Conservation (phyloP, 495 filamentous ascomycete species). For the Talaromyces nanjingensis region DNA sequence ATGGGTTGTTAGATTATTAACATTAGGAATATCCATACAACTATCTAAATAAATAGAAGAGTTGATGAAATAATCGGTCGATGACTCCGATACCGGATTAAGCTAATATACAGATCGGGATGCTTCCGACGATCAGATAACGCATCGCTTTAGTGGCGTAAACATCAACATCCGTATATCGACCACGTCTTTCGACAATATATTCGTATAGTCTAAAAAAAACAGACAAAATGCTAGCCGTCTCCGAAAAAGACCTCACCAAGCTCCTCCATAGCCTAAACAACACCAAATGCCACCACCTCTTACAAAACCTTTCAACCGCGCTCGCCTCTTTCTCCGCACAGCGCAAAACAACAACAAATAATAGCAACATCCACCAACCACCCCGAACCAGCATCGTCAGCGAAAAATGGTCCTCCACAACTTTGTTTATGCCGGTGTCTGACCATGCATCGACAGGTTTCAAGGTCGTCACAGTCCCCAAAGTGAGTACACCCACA, state of each 20-base stretch:
- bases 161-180: background rate
- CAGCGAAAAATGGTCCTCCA: conserved; percentile 55
- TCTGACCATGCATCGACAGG: conserved; percentile 48
- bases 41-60: background rate
- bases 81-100: background rate
- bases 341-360: conserved; percentile 15
- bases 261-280: conserved; percentile 29
- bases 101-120: background rate
- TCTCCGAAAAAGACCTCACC: conserved; percentile 33
- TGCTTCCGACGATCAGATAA: background rate
- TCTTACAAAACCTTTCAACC: conserved; percentile 25
- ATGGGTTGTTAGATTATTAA: background rate
- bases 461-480: conserved; percentile 54
- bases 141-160: background rate
- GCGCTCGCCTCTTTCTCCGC: conserved; percentile 24
- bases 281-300: conserved; percentile 24
- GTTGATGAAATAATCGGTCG: background rate
- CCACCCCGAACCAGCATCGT: conserved; percentile 66
- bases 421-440: conserved; percentile 90
- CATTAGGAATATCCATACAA: background rate
- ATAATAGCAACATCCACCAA: conserved; percentile 49
- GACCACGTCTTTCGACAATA: background rate
- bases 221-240: conserved; percentile 28
- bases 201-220: background rate
- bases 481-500: background rate